phyloP scores from a whole-genome alignment of 208 protist genomes.

The Sergeia podlipaevii region DNA sequence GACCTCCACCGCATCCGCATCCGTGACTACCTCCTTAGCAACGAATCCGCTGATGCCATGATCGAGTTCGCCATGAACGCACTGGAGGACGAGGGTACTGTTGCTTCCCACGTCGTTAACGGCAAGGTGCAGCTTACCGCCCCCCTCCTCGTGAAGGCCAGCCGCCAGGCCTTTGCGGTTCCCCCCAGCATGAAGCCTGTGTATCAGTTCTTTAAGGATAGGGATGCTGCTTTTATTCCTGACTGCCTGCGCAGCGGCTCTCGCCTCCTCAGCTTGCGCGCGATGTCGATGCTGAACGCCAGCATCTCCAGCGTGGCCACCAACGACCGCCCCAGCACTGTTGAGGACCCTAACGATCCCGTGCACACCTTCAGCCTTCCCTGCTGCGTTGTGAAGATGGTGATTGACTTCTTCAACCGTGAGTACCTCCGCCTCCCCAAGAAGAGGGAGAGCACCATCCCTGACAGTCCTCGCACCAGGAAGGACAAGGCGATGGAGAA shows the following conservation, averaged over 20 bases:
- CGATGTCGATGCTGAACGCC: slow-evolving; percentile 36
- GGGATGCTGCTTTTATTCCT: slow-evolving; percentile 67
- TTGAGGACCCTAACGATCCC: slow-evolving; percentile 23
- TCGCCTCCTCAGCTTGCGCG: slow-evolving; percentile 54
- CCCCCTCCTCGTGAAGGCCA: slow-evolving; percentile 37
- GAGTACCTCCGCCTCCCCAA: slow-evolving; percentile 46
- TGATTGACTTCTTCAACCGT: slow-evolving; percentile 64
- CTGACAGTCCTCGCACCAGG: slow-evolving; percentile 52
- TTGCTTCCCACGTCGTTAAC: neutral
- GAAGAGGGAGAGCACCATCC: slow-evolving; percentile 43
- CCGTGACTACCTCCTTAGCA: slow-evolving; percentile 35
- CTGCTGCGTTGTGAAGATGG: slow-evolving; percentile 39
- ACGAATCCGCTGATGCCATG: slow-evolving; percentile 48
- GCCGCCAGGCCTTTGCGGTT: slow-evolving; percentile 22
- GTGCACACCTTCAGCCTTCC: slow-evolving; percentile 57
- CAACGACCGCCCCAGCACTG: slow-evolving; percentile 10
- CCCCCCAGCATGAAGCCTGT: slow-evolving; percentile 25
- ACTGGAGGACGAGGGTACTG: slow-evolving; percentile 14
- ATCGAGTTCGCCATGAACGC: slow-evolving; percentile 39
- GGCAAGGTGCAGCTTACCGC: slow-evolving; percentile 15
- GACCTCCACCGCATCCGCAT: slow-evolving; percentile 72
- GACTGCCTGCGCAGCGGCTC: slow-evolving; percentile 63
- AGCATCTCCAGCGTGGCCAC: slow-evolving; percentile 7
- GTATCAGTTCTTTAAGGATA: slow-evolving; percentile 62
- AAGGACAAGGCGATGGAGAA: slow-evolving; percentile 65